Evolutionary conservation across 148 eudicot genomes (phyloP).

Genomic region (Silene latifolia): DNA sequence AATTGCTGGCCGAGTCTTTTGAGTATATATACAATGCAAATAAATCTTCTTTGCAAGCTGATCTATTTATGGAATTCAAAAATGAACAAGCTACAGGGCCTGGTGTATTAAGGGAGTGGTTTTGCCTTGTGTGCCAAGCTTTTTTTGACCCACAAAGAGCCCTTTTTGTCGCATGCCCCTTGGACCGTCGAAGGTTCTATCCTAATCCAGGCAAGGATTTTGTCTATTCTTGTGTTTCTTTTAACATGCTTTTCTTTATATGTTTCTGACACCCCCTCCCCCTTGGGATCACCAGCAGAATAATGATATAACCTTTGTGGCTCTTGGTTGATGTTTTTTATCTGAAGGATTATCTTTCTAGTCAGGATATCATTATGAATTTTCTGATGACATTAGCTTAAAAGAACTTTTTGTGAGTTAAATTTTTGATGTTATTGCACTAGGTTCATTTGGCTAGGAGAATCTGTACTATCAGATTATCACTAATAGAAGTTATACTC

Average conservation of each 20-base stretch:
- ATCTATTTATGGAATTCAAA: constrained; percentile 86
- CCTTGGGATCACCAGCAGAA: not conserved
- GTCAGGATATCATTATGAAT: no score
- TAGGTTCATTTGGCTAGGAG: no score
- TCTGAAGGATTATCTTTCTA: not conserved
- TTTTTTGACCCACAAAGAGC: constrained; percentile 80
- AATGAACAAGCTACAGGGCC: constrained; percentile 93
- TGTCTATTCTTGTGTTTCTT: not conserved
- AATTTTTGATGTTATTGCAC: no score
- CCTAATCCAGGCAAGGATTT: constrained; percentile 71
- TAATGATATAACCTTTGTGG: not conserved
- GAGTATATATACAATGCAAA: constrained; percentile 64
- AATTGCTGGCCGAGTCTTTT: constrained; percentile 76
- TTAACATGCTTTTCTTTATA: not conserved
- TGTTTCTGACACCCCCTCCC: not conserved
- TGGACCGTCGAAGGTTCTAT: constrained; percentile 82
- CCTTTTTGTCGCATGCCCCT: constrained; percentile 79
- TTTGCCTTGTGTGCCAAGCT: constrained; percentile 74
- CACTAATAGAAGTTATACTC: no score
- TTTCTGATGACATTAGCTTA: no score
- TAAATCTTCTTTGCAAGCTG: constrained; percentile 45
- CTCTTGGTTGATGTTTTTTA: not conserved
- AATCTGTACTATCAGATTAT: no score
- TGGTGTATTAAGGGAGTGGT: constrained; percentile 95
- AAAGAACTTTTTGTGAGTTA: no score